Evolutionary conservation across 305 asterid species (phyloP), one percentile per base, ranked within the genome.

Genomic region (Fraxinus platypoda): DNA sequence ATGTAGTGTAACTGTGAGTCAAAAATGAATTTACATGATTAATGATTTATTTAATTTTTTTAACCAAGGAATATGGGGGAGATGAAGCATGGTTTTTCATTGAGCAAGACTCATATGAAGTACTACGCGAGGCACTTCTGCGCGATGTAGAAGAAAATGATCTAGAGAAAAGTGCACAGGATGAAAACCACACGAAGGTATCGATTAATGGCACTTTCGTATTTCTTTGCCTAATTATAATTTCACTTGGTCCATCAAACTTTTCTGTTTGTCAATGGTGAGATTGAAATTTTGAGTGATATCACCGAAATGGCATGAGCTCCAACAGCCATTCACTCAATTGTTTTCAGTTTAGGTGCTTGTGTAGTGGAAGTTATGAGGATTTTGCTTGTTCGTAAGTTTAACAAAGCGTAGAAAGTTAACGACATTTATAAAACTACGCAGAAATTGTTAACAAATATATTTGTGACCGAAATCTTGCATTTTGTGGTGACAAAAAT

Each of bases 21-120:
- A 15, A 7, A 68, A 71, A 71, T 71, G 41, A 17, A 17, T 71
- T 71, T 71, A 71, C 11, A 30, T 33, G 73, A 37, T 74, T 19
- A 75, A 28, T 1, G 35, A 15, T 57, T 54, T 76, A 17, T 23
- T 37, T 35, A 31, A 30, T 30, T 71, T 30, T 30, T 71, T 62
- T 13, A 1, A 30, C 9, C 35, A 12, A 85, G 86, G 81, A 52
- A 75, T 85, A 82, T 62, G 87, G 87, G 26, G 88, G 88, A 70
- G 82, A 79, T 52, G 84, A 82, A 2, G 81, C 80, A 30, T 85
- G 88, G 86, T 78, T 59, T 52, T 82, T 85, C 83, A 76, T 82
- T 54, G 88, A 85, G 77, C 86, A 83, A 31, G 74, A 30, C 79
- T 74, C 77, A 7, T 85, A 82, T 64, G 80, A 85, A 75, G 88